Base-by-base conservation (phyloP, 2,329 filamentous ascomycete genomes). In the Fusarium drepaniforme region DNA sequence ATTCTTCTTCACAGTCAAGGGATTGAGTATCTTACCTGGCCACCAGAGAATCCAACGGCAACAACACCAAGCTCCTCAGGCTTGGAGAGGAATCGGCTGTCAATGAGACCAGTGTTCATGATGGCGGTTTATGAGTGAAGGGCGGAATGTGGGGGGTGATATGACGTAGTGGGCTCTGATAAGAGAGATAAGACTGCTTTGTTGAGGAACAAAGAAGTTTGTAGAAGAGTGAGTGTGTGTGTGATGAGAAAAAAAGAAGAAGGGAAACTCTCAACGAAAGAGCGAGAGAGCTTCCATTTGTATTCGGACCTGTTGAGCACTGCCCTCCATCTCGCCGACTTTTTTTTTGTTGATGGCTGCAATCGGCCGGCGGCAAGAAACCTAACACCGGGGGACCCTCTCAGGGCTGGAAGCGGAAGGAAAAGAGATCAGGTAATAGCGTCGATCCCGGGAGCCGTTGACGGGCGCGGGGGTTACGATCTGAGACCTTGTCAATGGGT, bases 11-110 rank as follows among this genome's bases (percentile, higher is more conserved):
- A 64, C 40, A 60, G 7, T 18, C 16, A n/a, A 21, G 12, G 23
- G 8, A 6, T 33, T 6, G n/a, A 25, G 8, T 25, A 7, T 80
- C 88, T 78, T 91, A 97, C 95, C 91, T 98, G 97, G 67, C 97
- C 97, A 76, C 96, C 96, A 64, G 95, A 97, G 88, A 98, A 99
- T 73, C 96, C 96, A 42, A 98, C 97, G 60, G 96, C 95, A 42
- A 98, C 95, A 67, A 99, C 90, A 73, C 96, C 97, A 75, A 99
- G 89, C 80, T 98, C 92, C 81, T 94, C 89, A 37, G 92, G 90
- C 81, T 92, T 89, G 74, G 92, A 88, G 78, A 98, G 93, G 86
- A 98, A 98, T 81, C 93, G 95, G 82, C 88, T 88, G 76, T 86
- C 82, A 75, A 90, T 82, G 82, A 88, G 87, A 66, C 87, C 87